phyloP scores from a whole-genome alignment of 345 rosid species.

The Salix purpurea region DNA sequence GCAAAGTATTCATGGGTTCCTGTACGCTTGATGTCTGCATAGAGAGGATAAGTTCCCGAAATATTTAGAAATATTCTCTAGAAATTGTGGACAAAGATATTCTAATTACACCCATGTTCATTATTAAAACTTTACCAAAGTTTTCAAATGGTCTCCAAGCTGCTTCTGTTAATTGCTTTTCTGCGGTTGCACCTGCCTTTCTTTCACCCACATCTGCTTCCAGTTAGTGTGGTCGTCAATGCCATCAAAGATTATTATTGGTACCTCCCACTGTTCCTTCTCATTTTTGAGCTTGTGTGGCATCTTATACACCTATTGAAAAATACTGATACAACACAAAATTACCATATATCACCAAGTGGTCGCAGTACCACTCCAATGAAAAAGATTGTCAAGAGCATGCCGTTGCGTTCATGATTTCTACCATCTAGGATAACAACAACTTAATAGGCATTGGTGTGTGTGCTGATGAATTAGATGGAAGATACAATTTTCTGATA shows the following conservation, averaged over 20 bases:
- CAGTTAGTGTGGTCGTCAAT: too few species aligned
- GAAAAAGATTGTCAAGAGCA: neutral
- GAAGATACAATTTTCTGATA: neutral
- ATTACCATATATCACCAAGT: neutral
- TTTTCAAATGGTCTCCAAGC: neutral
- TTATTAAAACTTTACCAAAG: too few species aligned
- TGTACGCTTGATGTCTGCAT: neutral
- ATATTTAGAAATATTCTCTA: too few species aligned
- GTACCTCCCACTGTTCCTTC: neutral
- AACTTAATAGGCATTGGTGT: neutral
- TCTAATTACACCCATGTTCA: neutral
- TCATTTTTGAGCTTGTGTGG: neutral
- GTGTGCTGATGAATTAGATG: neutral
- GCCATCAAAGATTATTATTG: neutral
- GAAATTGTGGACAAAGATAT: neutral
- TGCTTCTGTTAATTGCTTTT: neutral
- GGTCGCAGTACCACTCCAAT: neutral
- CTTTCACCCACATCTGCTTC: neutral
- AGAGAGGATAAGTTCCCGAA: neutral
- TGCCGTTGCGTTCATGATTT: neutral
- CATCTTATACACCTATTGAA: neutral
- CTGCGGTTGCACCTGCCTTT: neutral
- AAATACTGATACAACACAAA: neutral
- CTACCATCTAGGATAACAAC: neutral
- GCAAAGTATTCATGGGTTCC: neutral